A percentile compares a stretch with the other conserved stretches of the same genome.
These are phyloP conservation scores for Wallacemonas sp. DNA, from an alignment of 208 protist genomes.

Conservation along the genomic window DNA sequence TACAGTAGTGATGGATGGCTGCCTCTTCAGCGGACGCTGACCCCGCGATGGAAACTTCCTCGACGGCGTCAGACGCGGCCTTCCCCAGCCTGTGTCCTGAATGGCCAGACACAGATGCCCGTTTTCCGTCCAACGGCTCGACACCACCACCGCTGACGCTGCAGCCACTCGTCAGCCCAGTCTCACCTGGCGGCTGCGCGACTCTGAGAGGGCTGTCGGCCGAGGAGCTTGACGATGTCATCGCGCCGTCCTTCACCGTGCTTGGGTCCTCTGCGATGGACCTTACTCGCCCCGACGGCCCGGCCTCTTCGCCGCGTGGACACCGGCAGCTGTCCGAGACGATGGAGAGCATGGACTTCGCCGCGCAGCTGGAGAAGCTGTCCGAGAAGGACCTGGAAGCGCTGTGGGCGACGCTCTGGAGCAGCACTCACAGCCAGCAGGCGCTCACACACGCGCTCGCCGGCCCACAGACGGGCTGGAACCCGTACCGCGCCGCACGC, in stretches of 20 bases:
- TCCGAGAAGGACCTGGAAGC: conserved; percentile 48
- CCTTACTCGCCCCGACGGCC: background rate
- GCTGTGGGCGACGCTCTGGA: conserved; percentile 46
- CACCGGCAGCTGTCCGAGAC: conserved; percentile 9
- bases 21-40: background rate
- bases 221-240: background rate
- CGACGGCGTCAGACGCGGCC: background rate
- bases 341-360: conserved; percentile 41
- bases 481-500: conserved; percentile 77
- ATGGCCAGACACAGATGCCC: background rate
- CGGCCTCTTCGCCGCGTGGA: background rate
- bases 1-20: conserved; percentile 9
- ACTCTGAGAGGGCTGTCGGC: background rate
- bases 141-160: background rate
- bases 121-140: background rate
- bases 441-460: conserved; percentile 37
- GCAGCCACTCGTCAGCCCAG: background rate
- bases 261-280: background rate
- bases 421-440: conserved; percentile 43
- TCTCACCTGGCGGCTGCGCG: background rate
- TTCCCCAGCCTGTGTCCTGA: background rate
- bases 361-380: conserved; percentile 36
- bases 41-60: background rate
- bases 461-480: conserved; percentile 57
- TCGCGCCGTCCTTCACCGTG: background rate